Conservation (phyloP, 768 basidiomycete species). For the Phanerochaete sordida region DNA sequence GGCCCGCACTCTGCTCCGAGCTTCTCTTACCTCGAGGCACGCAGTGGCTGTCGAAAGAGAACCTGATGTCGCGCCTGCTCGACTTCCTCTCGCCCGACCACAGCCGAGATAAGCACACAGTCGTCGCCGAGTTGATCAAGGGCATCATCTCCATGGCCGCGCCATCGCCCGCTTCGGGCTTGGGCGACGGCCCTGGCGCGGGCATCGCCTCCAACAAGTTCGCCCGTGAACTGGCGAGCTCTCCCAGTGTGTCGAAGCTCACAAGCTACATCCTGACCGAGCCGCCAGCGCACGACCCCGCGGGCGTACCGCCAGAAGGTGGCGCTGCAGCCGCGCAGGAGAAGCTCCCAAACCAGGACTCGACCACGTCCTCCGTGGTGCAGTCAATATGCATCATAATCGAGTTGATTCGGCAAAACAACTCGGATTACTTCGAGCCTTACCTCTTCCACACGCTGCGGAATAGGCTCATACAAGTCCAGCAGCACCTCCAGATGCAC, state of each 20-base stretch:
- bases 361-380: conserved; percentile 72
- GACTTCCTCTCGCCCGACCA: conserved; percentile 78
- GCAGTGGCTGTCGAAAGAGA: conserved; percentile 86
- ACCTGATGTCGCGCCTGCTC: conserved; percentile 77
- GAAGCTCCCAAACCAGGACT: conserved; percentile 44
- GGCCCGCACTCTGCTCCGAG: conserved; percentile 27
- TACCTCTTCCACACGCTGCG: conserved; percentile 93
- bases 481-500: conserved; percentile 58
- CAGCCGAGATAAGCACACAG: conserved; percentile 72
- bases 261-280: conserved; percentile 71
- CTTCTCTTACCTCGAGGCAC: conserved; percentile 29
- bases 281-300: background rate
- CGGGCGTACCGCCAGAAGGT: background rate
- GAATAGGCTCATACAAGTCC: conserved; percentile 84
- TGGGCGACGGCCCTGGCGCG: conserved; percentile 66
- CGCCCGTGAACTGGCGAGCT: conserved; percentile 80
- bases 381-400: conserved; percentile 87
- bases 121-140: conserved; percentile 89
- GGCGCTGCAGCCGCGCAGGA: conserved; percentile 12
- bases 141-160: conserved; percentile 93
- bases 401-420: conserved; percentile 95
- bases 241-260: conserved; percentile 66
- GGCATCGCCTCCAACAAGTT: conserved; percentile 82
- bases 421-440: conserved; percentile 98
- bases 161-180: conserved; percentile 73